These are phyloP conservation scores for Nitzschia inconspicua DNA, from an alignment of 108 stramenopile genomes.

Conservation along the genomic window DNA sequence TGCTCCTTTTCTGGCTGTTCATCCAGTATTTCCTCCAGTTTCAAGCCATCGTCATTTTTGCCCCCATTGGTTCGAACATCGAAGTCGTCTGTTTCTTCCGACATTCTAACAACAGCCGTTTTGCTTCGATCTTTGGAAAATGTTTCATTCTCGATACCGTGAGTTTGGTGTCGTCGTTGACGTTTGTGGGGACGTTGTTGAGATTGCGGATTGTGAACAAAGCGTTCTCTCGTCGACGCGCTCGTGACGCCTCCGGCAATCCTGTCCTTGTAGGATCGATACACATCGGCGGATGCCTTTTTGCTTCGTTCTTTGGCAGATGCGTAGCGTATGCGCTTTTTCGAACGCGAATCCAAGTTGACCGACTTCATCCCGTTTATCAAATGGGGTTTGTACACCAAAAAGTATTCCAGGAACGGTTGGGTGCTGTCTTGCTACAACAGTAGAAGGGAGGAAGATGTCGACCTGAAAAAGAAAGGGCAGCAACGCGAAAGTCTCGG, in stretches of 20 bases:
- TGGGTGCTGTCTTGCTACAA: not conserved
- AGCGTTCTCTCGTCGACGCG: constrained; percentile 70
- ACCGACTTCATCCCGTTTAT: constrained; percentile 65
- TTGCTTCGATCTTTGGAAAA: not conserved
- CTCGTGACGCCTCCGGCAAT: constrained; percentile 41
- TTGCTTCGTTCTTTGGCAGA: constrained; percentile 68
- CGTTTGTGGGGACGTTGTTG: constrained; percentile 23
- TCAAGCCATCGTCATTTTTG: not conserved
- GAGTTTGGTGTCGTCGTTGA: constrained; percentile 14
- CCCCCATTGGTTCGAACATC: not conserved
- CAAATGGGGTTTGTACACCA: too few relatives aligned
- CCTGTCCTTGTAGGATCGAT: constrained; percentile 65
- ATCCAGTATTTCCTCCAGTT: not conserved
- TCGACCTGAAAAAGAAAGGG: not conserved
- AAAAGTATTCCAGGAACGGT: too few relatives aligned
- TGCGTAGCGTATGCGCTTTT: constrained; percentile 71
- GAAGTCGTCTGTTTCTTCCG: constrained; percentile 14
- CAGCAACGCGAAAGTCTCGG: too few relatives aligned
- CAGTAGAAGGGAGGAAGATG: not conserved
- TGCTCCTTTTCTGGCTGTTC: constrained; percentile 3
- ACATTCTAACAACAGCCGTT: constrained; percentile 6
- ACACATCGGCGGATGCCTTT: constrained; percentile 78
- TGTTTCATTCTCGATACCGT: constrained; percentile 8
- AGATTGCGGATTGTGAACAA: constrained; percentile 53
- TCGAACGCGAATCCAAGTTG: constrained; percentile 58